Percentiles rank a stretch among this genome's conserved stretches.
phyloP scores from a whole-genome alignment of 306 rosid genomes.

The Medicago truncatula region MtrunA17r5.0-ANR NC_053044.1:39622001-39622500 shows the following conservation, averaged over 20 bases:
- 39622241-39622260: background rate
- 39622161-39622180: background rate
- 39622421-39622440: background rate
- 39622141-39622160: too few species aligned
- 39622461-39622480: too few species aligned
- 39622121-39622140: too few species aligned
- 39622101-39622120: too few species aligned
- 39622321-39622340: conserved; percentile 2
- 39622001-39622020: too few species aligned
- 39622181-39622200: background rate
- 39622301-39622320: background rate
- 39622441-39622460: background rate
- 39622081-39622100: too few species aligned
- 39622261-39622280: background rate
- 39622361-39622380: background rate
- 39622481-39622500: too few species aligned
- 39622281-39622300: background rate
- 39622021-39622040: too few species aligned
- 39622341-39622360: background rate
- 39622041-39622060: too few species aligned
- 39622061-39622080: too few species aligned
- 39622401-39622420: background rate
- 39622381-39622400: background rate
- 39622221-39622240: background rate
- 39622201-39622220: background rate